These are phyloP conservation scores for Rusavskia elegans DNA, from an alignment of 495 filamentous ascomycete species.

Conservation along the genomic window DNA sequence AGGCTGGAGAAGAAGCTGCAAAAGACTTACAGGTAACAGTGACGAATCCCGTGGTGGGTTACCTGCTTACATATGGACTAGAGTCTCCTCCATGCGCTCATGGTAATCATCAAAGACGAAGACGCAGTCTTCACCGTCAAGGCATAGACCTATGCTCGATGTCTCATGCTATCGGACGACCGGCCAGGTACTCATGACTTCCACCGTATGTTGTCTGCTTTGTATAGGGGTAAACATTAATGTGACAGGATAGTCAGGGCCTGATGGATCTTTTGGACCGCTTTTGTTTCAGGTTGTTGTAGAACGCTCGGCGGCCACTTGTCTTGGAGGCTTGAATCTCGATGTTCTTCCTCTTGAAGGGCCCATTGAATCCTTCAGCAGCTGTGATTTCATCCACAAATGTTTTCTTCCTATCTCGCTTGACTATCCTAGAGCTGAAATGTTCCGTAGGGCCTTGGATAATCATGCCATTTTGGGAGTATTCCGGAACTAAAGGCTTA, in stretches of 20 bases:
- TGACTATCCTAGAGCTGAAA: conserved; percentile 58
- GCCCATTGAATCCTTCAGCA: conserved; percentile 37
- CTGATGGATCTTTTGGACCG: not conserved
- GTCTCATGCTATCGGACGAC: not conserved
- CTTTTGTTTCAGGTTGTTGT: conserved; percentile 4
- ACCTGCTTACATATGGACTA: not conserved
- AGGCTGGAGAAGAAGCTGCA: conserved; percentile 45
- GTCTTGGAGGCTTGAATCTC: conserved; percentile 50
- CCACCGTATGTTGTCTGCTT: not conserved
- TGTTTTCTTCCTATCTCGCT: conserved; percentile 76
- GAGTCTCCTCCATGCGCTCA: not conserved
- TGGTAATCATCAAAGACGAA: not conserved
- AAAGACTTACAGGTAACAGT: conserved; percentile 47
- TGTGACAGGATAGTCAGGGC: not conserved
- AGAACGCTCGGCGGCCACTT: conserved; percentile 26
- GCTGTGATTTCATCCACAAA: conserved; percentile 81
- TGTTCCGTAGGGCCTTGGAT: conserved; percentile 83
- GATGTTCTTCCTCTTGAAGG: conserved; percentile 56
- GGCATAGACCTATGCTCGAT: not conserved
- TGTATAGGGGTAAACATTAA: not conserved
- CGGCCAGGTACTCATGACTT: not conserved
- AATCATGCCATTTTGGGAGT: conserved; percentile 76
- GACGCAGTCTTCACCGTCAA: not conserved
- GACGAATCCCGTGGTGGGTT: not conserved
- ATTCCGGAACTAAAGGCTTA: conserved; percentile 54